Evolutionary conservation across 805 yeast species (phyloP).

Genomic region (Teunomyces gatunensis): DNA sequence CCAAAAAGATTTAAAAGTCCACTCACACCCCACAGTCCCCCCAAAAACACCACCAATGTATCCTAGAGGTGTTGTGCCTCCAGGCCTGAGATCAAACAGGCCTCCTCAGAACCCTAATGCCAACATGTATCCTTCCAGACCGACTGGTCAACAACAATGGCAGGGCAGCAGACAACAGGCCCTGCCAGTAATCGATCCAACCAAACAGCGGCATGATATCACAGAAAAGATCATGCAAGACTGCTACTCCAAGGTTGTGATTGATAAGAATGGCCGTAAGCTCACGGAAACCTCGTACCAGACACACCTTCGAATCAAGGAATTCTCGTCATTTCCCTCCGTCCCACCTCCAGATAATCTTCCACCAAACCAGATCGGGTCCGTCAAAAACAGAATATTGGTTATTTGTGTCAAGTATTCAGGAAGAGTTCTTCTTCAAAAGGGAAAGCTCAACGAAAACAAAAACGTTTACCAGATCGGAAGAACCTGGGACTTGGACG

Average conservation of each 20-base stretch:
- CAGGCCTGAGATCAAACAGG: not conserved
- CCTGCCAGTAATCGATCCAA: constrained; percentile 5
- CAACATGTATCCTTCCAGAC: not conserved
- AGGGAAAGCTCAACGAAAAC: constrained; percentile 71
- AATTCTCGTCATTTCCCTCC: constrained; percentile 69
- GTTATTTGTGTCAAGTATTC: constrained; percentile 60
- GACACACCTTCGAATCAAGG: constrained; percentile 73
- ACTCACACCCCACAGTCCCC: not conserved
- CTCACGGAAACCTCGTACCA: constrained; percentile 48
- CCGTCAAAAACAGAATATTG: constrained; percentile 57
- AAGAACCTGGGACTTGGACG: constrained; percentile 85
- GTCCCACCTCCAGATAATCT: constrained; percentile 61
- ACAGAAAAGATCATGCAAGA: constrained; percentile 35
- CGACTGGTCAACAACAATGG: not conserved
- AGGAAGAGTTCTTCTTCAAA: constrained; percentile 73
- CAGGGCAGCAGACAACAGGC: not conserved
- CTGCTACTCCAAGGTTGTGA: constrained; percentile 34
- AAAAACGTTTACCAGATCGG: constrained; percentile 84
- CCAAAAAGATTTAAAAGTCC: not conserved
- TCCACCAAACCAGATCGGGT: constrained; percentile 38
- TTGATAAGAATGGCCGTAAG: constrained; percentile 20
- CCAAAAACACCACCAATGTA: not conserved
- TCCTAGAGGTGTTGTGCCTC: constrained; percentile 1
- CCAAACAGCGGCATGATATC: constrained; percentile 8
- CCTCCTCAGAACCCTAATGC: constrained; percentile 3